Evolutionary conservation across 139 green algal genomes (phyloP).

Genomic region (Zygnema cylindricum): DNA sequence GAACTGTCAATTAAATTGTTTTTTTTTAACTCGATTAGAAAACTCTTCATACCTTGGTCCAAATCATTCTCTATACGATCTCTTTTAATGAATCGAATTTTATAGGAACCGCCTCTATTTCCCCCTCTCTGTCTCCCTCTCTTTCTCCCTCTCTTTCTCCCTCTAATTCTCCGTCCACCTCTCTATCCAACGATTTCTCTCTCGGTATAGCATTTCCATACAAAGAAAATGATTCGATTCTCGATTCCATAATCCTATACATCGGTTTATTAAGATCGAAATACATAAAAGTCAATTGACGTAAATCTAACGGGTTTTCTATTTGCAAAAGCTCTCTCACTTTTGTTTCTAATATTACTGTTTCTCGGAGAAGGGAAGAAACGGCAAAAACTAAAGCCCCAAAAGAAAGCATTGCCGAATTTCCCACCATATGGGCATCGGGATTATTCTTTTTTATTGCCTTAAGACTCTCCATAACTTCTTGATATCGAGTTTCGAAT

Average conservation of each 20-base stretch:
- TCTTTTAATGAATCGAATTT: background rate
- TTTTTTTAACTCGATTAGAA: background rate
- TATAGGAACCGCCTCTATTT: background rate
- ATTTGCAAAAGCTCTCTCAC: background rate
- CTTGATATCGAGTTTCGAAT: too few relatives aligned
- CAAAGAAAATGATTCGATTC: background rate
- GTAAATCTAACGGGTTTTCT: too few relatives aligned
- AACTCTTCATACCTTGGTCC: background rate
- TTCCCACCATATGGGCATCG: too few relatives aligned
- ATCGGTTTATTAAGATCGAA: background rate
- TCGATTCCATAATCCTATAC: background rate
- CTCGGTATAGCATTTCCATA: background rate
- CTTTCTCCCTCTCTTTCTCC: background rate
- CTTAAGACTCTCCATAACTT: too few relatives aligned
- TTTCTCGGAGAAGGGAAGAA: conserved; percentile 2
- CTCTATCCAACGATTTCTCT: background rate
- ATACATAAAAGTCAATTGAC: too few relatives aligned
- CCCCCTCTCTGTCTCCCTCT: background rate
- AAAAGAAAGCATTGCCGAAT: too few relatives aligned
- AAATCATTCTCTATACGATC: background rate
- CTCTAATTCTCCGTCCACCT: background rate
- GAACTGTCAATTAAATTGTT: background rate
- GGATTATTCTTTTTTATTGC: too few relatives aligned
- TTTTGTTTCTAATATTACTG: background rate
- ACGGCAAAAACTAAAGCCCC: too few relatives aligned